These are phyloP conservation scores for Zoysia japonica DNA, from an alignment of 176 grass and related monocot genomes.

Conservation along the genomic window DNA sequence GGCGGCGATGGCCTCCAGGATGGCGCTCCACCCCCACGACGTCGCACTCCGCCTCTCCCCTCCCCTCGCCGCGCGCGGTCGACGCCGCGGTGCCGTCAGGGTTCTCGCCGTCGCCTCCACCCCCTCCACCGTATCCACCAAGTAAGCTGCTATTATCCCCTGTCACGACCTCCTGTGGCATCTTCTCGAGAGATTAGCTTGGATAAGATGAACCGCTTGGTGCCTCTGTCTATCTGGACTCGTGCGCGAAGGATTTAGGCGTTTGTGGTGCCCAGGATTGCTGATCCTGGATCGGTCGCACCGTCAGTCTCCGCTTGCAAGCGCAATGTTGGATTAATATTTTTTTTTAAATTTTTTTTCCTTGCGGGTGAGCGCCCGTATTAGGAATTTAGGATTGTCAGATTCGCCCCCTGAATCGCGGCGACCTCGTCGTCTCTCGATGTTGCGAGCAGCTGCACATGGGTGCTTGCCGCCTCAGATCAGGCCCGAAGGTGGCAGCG, in stretches of 20 bases:
- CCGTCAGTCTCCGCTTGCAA: not conserved
- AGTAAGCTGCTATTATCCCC: slow-evolving; percentile 24
- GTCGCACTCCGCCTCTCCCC: slow-evolving; percentile 29
- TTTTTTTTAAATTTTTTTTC: not conserved
- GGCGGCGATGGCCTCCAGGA: slow-evolving; percentile 42
- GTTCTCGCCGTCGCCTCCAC: slow-evolving; percentile 51
- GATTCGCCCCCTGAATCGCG: slow-evolving; percentile 25
- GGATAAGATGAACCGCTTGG: slow-evolving; percentile 9
- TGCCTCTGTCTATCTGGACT: not conserved
- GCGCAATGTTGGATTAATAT: slow-evolving; percentile 37
- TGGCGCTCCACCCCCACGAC: slow-evolving; percentile 55
- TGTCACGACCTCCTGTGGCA: not conserved
- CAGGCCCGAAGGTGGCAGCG: slow-evolving; percentile 7
- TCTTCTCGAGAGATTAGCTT: not conserved
- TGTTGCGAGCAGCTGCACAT: slow-evolving; percentile 5
- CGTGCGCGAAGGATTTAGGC: not conserved
- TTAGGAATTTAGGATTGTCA: not conserved
- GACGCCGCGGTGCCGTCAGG: not conserved
- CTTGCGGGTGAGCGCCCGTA: not conserved
- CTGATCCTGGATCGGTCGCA: not conserved
- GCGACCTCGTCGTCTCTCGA: not conserved
- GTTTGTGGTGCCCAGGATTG: not conserved
- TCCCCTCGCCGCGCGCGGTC: slow-evolving; percentile 32
- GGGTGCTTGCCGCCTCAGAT: slow-evolving; percentile 22
- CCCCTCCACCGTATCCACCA: slow-evolving; percentile 40